These are phyloP conservation scores for Sphenostylis stenocarpa DNA, from an alignment of 306 rosid genomes.

Conservation along the genomic window DNA sequence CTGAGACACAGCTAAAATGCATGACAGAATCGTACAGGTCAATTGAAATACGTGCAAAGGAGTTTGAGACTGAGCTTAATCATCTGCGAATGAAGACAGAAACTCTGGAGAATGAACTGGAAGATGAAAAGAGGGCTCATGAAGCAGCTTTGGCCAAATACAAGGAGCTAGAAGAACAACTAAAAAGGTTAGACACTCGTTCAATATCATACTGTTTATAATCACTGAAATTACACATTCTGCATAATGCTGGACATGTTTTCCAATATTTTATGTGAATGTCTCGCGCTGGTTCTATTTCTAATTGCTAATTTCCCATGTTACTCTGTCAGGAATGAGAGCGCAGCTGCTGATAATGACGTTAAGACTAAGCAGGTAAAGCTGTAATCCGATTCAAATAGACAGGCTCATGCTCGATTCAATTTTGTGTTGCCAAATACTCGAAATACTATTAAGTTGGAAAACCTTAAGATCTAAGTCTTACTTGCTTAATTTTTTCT, in stretches of 20 bases:
- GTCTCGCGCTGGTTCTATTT: slow-evolving; percentile 11
- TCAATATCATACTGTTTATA: slow-evolving; percentile 5
- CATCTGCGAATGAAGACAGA: slow-evolving; percentile 65
- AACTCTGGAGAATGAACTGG: slow-evolving; percentile 70
- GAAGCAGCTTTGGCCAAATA: slow-evolving; percentile 65
- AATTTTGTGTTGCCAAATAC: not conserved
- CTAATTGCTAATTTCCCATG: slow-evolving; percentile 30
- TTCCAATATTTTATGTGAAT: not conserved
- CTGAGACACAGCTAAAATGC: slow-evolving; percentile 96
- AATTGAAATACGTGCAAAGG: slow-evolving; percentile 77
- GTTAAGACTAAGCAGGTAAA: slow-evolving; percentile 76
- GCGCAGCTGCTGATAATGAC: slow-evolving; percentile 61
- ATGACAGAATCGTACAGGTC: slow-evolving; percentile 97
- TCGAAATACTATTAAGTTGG: not conserved
- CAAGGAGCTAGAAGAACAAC: slow-evolving; percentile 76
- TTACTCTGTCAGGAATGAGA: slow-evolving; percentile 57
- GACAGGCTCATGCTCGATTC: slow-evolving; percentile 11
- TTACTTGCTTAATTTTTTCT: not conserved
- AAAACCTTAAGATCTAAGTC: not conserved
- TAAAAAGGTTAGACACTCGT: slow-evolving; percentile 64
- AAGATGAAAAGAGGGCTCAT: slow-evolving; percentile 71
- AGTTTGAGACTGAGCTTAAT: slow-evolving; percentile 78
- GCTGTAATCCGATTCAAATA: slow-evolving; percentile 4
- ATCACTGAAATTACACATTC: slow-evolving; percentile 15
- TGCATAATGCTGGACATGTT: not conserved